Evolutionary conservation across 768 basidiomycete genomes (phyloP).

Genomic region (Hysterangium stoloniferum): DNA sequence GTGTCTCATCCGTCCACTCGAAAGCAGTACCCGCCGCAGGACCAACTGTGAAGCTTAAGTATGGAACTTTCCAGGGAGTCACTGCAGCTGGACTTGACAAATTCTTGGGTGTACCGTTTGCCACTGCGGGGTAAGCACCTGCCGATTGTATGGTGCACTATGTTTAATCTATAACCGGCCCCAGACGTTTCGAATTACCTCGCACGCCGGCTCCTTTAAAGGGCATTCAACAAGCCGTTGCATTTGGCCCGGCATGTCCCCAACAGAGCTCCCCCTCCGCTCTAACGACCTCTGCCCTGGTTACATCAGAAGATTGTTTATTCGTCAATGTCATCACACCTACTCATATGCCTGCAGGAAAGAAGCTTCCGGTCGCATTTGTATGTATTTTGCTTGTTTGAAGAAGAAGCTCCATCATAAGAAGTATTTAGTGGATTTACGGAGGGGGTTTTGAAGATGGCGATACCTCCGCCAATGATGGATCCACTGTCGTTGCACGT

Average conservation of each 20-base stretch:
- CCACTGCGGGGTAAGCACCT: constrained; percentile 42
- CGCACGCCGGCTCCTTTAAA: constrained; percentile 29
- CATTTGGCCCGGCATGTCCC: constrained; percentile 38
- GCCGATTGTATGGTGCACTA: not conserved
- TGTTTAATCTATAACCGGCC: constrained; percentile 23
- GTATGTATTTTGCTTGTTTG: constrained; percentile 10
- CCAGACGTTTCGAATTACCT: constrained; percentile 38
- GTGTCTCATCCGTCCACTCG: too few relatives aligned
- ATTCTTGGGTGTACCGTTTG: constrained; percentile 50
- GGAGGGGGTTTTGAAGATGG: constrained; percentile 24
- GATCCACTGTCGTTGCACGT: constrained; percentile 33
- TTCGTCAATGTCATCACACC: constrained; percentile 20
- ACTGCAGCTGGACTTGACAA: constrained; percentile 26
- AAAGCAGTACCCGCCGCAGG: too few relatives aligned
- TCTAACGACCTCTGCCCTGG: constrained; percentile 27
- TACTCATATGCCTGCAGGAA: constrained; percentile 11
- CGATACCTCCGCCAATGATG: constrained; percentile 30
- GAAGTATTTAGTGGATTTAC: constrained; percentile 38
- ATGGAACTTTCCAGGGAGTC: constrained; percentile 38
- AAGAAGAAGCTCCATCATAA: not conserved
- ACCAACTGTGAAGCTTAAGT: constrained; percentile 33
- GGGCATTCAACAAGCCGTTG: constrained; percentile 29
- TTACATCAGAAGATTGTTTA: constrained; percentile 26
- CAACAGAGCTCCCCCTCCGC: constrained; percentile 34
- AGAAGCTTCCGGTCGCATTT: constrained; percentile 19